Conservation (phyloP, 23 red algal species). For the Agarophyton chilense region DNA sequence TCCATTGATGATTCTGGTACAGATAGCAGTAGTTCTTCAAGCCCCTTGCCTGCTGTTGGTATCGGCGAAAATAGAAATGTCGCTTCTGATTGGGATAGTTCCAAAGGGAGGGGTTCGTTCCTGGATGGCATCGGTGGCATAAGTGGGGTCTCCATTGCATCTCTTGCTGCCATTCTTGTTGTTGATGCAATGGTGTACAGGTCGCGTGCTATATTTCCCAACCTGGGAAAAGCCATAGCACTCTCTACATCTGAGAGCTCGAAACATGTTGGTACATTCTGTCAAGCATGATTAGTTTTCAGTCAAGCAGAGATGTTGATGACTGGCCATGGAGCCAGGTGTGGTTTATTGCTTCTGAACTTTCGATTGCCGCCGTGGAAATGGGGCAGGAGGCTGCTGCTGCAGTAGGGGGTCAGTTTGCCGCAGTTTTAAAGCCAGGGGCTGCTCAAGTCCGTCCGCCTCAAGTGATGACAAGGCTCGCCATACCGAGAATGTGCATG, state of each 20-base stretch:
- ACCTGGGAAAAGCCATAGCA: neutral
- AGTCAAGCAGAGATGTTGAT: neutral
- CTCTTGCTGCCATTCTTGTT: conserved; percentile 21
- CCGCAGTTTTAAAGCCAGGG: conserved; percentile 32
- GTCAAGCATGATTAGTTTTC: neutral
- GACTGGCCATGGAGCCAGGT: conserved; percentile 58
- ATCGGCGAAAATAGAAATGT: neutral
- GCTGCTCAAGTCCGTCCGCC: conserved; percentile 45
- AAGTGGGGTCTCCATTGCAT: conserved; percentile 44
- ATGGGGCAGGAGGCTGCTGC: conserved; percentile 51
- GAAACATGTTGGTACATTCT: neutral
- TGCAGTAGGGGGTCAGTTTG: conserved; percentile 50
- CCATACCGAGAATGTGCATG: conserved; percentile 42
- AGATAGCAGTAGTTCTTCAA: neutral
- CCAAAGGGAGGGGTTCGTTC: neutral
- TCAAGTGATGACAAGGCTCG: conserved; percentile 60
- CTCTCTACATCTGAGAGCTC: conserved; percentile 31
- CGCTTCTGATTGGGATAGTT: neutral
- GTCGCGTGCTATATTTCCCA: conserved; percentile 46
- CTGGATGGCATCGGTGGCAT: conserved; percentile 51
- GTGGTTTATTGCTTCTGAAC: conserved; percentile 31
- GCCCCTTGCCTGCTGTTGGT: neutral
- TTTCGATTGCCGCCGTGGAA: neutral
- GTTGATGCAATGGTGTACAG: conserved; percentile 48
- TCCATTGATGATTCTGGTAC: neutral